These are phyloP conservation scores for Boeremia lycopersici DNA, from an alignment of 2,329 filamentous ascomycete species.

Conservation along the genomic window DNA sequence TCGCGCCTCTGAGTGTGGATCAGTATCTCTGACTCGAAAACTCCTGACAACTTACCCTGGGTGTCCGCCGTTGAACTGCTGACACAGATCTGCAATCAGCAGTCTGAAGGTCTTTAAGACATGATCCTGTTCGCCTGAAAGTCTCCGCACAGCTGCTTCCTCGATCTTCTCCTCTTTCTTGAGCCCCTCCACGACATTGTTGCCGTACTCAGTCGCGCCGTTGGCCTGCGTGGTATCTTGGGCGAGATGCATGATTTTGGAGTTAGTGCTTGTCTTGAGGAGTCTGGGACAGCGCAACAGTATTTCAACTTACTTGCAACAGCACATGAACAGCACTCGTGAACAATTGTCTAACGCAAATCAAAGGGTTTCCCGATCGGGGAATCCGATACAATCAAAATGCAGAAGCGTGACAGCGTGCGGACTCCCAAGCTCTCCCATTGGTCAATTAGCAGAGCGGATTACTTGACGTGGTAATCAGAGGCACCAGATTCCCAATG, in stretches of 20 bases:
- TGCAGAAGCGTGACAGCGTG: background rate
- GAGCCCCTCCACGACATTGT: constrained; percentile 30
- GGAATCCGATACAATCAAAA: constrained; percentile 1
- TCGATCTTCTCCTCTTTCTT: constrained; percentile 33
- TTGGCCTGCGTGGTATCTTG: constrained; percentile 18
- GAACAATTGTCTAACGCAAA: background rate
- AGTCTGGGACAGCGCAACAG: background rate
- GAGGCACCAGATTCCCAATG: constrained; percentile 5
- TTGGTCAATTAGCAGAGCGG: background rate
- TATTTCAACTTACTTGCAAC: constrained; percentile 4
- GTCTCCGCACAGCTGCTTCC: constrained; percentile 20
- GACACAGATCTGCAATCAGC: constrained; percentile 70
- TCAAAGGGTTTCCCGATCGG: constrained; percentile 3
- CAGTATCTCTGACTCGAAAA: background rate
- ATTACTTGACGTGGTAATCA: background rate
- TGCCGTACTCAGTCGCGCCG: constrained; percentile 30
- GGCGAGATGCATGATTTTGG: constrained; percentile 23
- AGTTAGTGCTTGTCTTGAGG: background rate
- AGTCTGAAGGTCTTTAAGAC: constrained; percentile 66
- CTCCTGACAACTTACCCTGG: constrained; percentile 59
- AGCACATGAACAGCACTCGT: background rate
- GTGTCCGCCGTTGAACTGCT: constrained; percentile 73
- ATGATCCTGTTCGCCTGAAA: constrained; percentile 51
- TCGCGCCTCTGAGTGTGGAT: constrained; percentile 54
- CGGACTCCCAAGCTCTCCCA: constrained; percentile 5